Percentiles rank a stretch among this genome's conserved stretches.
phyloP scores from a whole-genome alignment of 371 early-diverging fungal genomes.

The Encephalitozoon intestinalis region DNA sequence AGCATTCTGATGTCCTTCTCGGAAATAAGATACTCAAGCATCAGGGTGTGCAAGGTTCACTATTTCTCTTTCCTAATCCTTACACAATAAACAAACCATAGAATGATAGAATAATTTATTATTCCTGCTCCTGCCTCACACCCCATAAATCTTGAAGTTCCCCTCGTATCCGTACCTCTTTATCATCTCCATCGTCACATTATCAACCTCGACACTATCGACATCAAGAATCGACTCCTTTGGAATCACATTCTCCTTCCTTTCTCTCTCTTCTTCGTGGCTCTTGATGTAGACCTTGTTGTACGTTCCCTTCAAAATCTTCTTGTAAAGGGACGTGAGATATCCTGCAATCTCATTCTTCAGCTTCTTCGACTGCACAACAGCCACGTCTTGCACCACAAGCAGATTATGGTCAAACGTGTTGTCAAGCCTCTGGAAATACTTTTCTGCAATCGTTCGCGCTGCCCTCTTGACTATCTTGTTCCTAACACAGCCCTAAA shows the following conservation, averaged over 20 bases:
- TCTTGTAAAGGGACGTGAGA: slow-evolving; percentile 99
- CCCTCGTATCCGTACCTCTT: slow-evolving; percentile 55
- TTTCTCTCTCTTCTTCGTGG: slow-evolving; percentile 98
- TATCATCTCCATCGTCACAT: slow-evolving; percentile 67
- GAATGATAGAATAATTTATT: slow-evolving; percentile 8
- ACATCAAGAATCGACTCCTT: slow-evolving; percentile 90
- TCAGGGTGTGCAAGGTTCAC: neutral
- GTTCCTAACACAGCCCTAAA: slow-evolving; percentile 66
- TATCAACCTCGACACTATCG: slow-evolving; percentile 82
- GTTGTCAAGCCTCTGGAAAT: slow-evolving; percentile 93
- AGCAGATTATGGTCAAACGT: slow-evolving; percentile 99
- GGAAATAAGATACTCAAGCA: slow-evolving; percentile 17
- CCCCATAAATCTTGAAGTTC: slow-evolving; percentile 36
- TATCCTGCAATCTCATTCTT: slow-evolving; percentile 99
- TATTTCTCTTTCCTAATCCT: neutral
- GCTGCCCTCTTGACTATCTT: slow-evolving; percentile 99
- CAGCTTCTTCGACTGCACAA: slow-evolving; percentile 94
- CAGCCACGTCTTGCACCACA: slow-evolving; percentile 89
- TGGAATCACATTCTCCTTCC: slow-evolving; percentile 99
- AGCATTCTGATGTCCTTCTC: slow-evolving; percentile 37
- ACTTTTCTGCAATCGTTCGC: slow-evolving; percentile 96
- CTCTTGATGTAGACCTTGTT: slow-evolving; percentile 99
- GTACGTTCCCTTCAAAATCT: slow-evolving; percentile 94
- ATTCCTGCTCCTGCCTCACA: neutral
- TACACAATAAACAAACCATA: neutral